Conservation (phyloP, 371 early-diverging fungal genomes). For the Mucor circinelloides region DNA sequence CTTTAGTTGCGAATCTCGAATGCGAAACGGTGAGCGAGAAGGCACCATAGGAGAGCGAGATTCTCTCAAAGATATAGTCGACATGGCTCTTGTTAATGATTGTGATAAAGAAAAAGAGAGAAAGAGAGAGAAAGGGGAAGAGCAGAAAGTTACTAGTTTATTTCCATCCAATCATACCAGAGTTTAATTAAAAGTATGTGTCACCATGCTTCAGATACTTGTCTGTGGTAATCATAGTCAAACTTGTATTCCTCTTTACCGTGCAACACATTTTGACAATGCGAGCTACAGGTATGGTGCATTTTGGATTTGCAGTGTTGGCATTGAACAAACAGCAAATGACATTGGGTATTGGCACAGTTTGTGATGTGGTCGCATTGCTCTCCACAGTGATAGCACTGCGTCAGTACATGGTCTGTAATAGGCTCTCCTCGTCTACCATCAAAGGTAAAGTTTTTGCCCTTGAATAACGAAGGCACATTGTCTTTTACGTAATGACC, state of each 20-base stretch:
- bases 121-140: neutral
- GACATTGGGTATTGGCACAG: constrained; percentile 68
- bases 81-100: neutral
- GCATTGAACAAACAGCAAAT: constrained; percentile 75
- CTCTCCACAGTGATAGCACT: constrained; percentile 72
- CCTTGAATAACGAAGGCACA: constrained; percentile 60
- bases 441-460: constrained; percentile 84
- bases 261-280: constrained; percentile 55
- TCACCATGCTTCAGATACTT: constrained; percentile 22
- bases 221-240: constrained; percentile 55
- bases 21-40: constrained; percentile 26
- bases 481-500: constrained; percentile 58
- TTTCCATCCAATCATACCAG: neutral
- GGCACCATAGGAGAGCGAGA: constrained; percentile 17
- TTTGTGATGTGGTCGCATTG: constrained; percentile 68
- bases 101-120: neutral
- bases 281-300: constrained; percentile 60
- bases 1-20: constrained; percentile 26
- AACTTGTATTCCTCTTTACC: constrained; percentile 31
- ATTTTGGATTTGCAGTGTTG: constrained; percentile 52
- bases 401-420: constrained; percentile 62
- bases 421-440: constrained; percentile 74
- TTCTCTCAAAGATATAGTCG: neutral
- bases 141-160: neutral
- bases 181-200: neutral